A percentile compares a stretch with the other conserved stretches of the same genome.
These are phyloP conservation scores for Adenanthera pavonina DNA, from an alignment of 306 rosid genomes.

Conservation along the genomic window DNA sequence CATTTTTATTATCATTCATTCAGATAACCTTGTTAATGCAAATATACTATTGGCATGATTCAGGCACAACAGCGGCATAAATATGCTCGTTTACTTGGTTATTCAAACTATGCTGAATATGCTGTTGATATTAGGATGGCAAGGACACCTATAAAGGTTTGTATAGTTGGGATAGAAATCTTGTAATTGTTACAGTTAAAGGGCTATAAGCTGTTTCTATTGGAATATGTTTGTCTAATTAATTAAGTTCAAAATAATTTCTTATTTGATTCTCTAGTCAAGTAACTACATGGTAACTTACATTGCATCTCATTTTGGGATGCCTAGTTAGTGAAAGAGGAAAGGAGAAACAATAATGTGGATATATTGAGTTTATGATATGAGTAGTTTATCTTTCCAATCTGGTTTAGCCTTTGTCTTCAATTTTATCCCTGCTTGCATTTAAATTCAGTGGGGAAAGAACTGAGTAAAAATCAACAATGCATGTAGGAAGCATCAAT, in stretches of 20 bases:
- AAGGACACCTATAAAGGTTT: constrained; percentile 89
- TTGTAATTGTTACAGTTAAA: background rate
- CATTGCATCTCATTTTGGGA: constrained; percentile 21
- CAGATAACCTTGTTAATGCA: constrained; percentile 14
- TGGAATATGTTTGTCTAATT: constrained; percentile 1
- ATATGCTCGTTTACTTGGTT: constrained; percentile 85
- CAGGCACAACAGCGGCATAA: constrained; percentile 93
- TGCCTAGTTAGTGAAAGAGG: constrained; percentile 21
- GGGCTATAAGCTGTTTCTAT: background rate
- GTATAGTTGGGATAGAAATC: constrained; percentile 24
- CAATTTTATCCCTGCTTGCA: background rate
- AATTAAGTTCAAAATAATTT: constrained; percentile 11
- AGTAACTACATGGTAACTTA: constrained; percentile 17
- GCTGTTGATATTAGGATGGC: constrained; percentile 88
- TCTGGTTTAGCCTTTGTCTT: background rate
- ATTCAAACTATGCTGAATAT: constrained; percentile 90
- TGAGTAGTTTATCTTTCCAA: background rate
- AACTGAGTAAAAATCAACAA: constrained; percentile 24
- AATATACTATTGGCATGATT: constrained; percentile 42
- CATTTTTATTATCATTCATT: constrained; percentile 11
- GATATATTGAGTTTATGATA: background rate
- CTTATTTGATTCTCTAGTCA: background rate
- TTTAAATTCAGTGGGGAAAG: constrained; percentile 16
- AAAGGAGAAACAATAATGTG: background rate
- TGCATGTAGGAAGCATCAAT: constrained; percentile 19